phyloP scores from a whole-genome alignment of 2,329 filamentous ascomycete species.

The Sclerotinia borealis region DNA sequence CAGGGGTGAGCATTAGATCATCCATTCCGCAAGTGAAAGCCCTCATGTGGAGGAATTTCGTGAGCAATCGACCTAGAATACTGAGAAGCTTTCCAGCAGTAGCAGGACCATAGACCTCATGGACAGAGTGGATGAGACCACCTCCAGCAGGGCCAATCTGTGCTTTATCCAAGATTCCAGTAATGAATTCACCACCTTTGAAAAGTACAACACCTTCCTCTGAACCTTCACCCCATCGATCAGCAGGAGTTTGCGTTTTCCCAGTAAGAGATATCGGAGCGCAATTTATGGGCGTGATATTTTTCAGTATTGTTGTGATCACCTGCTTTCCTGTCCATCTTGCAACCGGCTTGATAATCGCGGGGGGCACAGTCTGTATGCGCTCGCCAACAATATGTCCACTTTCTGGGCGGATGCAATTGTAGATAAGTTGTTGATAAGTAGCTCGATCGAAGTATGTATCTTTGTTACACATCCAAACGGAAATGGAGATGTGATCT shows the following conservation, averaged over 20 bases:
- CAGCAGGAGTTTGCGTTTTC: conserved; percentile 70
- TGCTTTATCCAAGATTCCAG: conserved; percentile 90
- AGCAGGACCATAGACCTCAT: conserved; percentile 87
- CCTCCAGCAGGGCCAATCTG: conserved; percentile 85
- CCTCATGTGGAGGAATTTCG: conserved; percentile 83
- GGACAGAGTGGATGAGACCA: conserved; percentile 84
- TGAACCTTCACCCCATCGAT: conserved; percentile 67
- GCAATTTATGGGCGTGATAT: conserved; percentile 74
- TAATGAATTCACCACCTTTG: conserved; percentile 79
- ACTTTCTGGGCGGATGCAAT: conserved; percentile 80
- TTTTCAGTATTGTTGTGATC: conserved; percentile 86
- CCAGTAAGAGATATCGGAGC: conserved; percentile 73
- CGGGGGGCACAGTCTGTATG: conserved; percentile 74
- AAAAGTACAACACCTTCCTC: conserved; percentile 82
- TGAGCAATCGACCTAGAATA: conserved; percentile 82
- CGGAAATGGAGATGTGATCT: conserved; percentile 93
- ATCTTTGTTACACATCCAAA: conserved; percentile 84
- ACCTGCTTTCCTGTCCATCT: conserved; percentile 97
- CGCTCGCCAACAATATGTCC: conserved; percentile 79
- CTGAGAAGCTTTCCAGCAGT: conserved; percentile 83
- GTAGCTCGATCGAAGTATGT: conserved; percentile 82
- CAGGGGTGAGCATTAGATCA: conserved; percentile 76
- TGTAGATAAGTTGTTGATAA: conserved; percentile 93
- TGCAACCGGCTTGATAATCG: conserved; percentile 71
- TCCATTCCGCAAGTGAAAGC: conserved; percentile 98